Base-by-base conservation (phyloP, 306 rosid genomes). In the Glycine soja region DNA sequence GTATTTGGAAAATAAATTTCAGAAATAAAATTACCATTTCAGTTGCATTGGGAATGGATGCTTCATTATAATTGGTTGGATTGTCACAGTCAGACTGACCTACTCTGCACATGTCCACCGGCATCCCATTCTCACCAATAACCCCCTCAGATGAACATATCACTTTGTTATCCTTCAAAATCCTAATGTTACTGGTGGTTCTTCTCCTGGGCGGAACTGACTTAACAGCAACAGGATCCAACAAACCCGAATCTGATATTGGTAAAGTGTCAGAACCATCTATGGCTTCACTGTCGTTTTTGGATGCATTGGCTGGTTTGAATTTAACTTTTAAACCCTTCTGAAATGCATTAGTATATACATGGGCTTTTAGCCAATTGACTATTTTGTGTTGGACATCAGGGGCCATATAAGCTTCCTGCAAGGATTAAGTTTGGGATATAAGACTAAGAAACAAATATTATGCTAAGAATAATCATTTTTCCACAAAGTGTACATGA, bases 141-240 rank as follows among this genome's bases (percentile, higher is more conserved):
- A 74, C 57, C 42, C 85, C 91, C 79, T 79, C 91, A 3, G 93
- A 81, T 50, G 96, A 86, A 73, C 92, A 74, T 66, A 82, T 58
- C 73, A 84, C 75, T 89, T 87, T 91, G 71, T 88, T 78, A 75
- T 89, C 92, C 86, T 89, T 96, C 86, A 84, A 85, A 88, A 83
- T 77, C 90, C 92, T 92, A 69, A 85, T 53, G 63, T 88, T 86
- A 78, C 88, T 86, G 83, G 83, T 87, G 56, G 93, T 91, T 90
- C 93, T 90, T 82, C 99, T 91, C 82, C 91, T 84, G 16, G 91
- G 91, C 10, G 93, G 89, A 30, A 93, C 93, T 10, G 97, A 93
- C 89, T 92, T 90, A 74, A 90, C 98, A 73, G 92, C 87, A 62
- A 90, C 94, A 71, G 89, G 88, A 87, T 90, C 94, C 43, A 81